These are phyloP conservation scores for Candida fluviatilis DNA, from an alignment of 805 yeast species.

Conservation along the genomic window DNA sequence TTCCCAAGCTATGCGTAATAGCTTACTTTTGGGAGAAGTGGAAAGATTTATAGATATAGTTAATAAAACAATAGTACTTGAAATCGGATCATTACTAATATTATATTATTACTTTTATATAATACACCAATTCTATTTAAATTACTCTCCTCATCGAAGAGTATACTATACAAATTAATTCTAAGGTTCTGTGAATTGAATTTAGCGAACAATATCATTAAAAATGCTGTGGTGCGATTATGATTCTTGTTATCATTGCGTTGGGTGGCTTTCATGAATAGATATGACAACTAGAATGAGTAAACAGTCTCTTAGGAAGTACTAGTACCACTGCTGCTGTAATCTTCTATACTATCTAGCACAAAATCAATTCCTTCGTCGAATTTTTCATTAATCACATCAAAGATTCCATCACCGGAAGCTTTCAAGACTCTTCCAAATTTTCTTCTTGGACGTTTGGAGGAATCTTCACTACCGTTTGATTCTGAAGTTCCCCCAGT, in stretches of 20 bases:
- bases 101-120: no score
- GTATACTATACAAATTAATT: not conserved
- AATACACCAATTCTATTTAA: not conserved
- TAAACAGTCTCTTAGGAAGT: no score
- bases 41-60: no score
- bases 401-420: constrained; percentile 67
- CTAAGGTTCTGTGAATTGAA: no score
- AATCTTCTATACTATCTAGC: constrained; percentile 66
- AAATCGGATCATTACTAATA: no score
- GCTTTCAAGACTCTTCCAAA: constrained; percentile 85
- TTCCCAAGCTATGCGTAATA: constrained; percentile 60
- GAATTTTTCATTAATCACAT: constrained; percentile 73
- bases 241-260: no score
- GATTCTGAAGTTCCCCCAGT: constrained; percentile 6
- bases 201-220: no score
- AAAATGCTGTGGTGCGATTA: no score
- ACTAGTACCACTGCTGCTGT: constrained; percentile 9
- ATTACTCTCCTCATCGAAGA: not conserved
- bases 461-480: constrained; percentile 23
- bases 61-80: no score
- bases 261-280: not conserved
- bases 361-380: constrained; percentile 85
- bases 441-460: constrained; percentile 80
- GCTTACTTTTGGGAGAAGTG: not conserved
- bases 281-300: no score